A percentile compares a stretch with the other conserved stretches of the same genome.
Conservation (phyloP, 2,329 filamentous ascomycete species). For the Aspergillus latus region DNA sequence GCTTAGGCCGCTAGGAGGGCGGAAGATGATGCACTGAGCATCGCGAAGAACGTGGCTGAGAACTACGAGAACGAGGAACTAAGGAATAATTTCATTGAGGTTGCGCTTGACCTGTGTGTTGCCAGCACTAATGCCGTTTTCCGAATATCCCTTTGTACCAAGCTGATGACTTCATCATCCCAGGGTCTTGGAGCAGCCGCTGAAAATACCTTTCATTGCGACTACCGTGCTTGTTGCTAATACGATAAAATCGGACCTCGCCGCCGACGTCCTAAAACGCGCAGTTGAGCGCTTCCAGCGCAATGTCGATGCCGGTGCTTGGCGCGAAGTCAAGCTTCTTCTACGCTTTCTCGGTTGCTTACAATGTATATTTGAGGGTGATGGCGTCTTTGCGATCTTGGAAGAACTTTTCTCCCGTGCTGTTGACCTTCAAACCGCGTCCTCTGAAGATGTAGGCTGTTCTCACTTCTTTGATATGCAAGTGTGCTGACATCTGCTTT, state of each 20-base stretch:
- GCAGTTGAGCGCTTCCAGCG: slow-evolving; percentile 63
- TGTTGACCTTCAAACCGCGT: slow-evolving; percentile 89
- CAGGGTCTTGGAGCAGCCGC: slow-evolving; percentile 79
- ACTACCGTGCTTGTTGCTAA: slow-evolving; percentile 80
- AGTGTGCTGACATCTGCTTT: slow-evolving; percentile 20
- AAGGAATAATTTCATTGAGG: slow-evolving; percentile 68
- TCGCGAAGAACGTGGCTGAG: slow-evolving; percentile 75
- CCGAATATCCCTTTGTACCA: background rate
- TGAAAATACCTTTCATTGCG: slow-evolving; percentile 95
- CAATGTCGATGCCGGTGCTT: slow-evolving; percentile 70
- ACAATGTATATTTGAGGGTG: slow-evolving; percentile 74
- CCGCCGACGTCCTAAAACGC: slow-evolving; percentile 67
- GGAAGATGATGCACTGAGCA: slow-evolving; percentile 72
- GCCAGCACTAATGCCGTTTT: background rate
- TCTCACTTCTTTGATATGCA: background rate
- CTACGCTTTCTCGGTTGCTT: slow-evolving; percentile 85
- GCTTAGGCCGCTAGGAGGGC: slow-evolving; percentile 66
- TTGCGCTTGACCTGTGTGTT: slow-evolving; percentile 70
- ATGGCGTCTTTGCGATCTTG: slow-evolving; percentile 80
- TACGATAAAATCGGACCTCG: slow-evolving; percentile 71
- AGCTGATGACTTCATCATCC: slow-evolving; percentile 15
- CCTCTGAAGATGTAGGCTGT: slow-evolving; percentile 81
- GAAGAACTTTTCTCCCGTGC: slow-evolving; percentile 89
- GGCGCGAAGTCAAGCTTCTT: slow-evolving; percentile 87
- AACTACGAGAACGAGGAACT: slow-evolving; percentile 84